Percentiles rank a stretch among this genome's conserved stretches.
Conservation (phyloP, 371 early-diverging fungal species). For the Mucor plumbeus region DNA sequence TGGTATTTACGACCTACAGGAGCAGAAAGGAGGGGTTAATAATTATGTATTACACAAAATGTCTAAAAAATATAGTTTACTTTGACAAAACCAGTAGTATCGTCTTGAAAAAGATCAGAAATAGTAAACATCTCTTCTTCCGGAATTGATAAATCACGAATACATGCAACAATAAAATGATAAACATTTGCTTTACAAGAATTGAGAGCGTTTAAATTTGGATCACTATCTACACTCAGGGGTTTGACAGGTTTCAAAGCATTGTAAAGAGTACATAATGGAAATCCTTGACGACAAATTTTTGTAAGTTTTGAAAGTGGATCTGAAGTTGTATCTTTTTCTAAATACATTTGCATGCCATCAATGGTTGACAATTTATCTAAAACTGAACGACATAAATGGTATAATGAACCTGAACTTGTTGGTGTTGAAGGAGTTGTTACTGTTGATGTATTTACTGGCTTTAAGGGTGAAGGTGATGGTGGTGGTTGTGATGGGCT, state of each 20-base stretch:
- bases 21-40: background rate
- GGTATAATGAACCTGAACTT: conserved; percentile 61
- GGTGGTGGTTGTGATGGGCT: conserved; percentile 12
- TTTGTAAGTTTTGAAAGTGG: conserved; percentile 88
- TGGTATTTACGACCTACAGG: conserved; percentile 65
- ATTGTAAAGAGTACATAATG: conserved; percentile 86
- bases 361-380: conserved; percentile 65
- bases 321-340: conserved; percentile 57
- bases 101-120: conserved; percentile 89
- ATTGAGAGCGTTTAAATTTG: conserved; percentile 69
- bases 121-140: conserved; percentile 89
- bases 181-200: conserved; percentile 86
- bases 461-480: conserved; percentile 15
- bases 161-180: conserved; percentile 78
- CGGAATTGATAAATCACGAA: conserved; percentile 65
- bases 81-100: conserved; percentile 95
- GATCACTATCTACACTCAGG: conserved; percentile 61
- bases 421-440: conserved; percentile 21
- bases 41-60: conserved; percentile 7
- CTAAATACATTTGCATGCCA: conserved; percentile 63
- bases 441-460: conserved; percentile 21
- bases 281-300: conserved; percentile 89
- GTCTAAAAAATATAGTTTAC: conserved; percentile 51
- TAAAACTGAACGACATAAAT: conserved; percentile 64
- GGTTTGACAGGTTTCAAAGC: conserved; percentile 67